Conservation (phyloP, 805 yeast species). For the Candida lessepsii region DNA sequence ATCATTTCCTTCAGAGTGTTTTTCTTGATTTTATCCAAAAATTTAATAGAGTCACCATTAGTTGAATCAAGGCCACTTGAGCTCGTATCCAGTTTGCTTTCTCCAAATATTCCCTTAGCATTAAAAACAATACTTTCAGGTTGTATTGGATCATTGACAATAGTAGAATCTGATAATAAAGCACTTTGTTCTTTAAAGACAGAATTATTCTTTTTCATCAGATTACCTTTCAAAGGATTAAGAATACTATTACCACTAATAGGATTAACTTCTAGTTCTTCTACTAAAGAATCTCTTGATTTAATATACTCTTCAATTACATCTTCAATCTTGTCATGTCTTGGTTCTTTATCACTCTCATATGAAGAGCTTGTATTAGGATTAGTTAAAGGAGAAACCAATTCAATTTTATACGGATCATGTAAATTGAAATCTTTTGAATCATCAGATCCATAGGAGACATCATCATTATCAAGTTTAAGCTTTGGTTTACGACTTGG, state of each 20-base stretch:
- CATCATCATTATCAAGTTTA: not conserved
- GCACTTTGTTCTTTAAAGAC: constrained; percentile 18
- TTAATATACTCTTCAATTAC: constrained; percentile 4
- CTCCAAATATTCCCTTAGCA: no score
- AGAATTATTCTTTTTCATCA: constrained; percentile 9
- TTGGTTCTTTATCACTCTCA: constrained; percentile 4
- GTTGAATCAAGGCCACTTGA: no score
- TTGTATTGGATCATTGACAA: no score
- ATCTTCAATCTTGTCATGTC: constrained; percentile 3
- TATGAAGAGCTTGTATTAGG: not conserved
- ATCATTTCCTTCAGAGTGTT: no score
- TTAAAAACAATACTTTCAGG: not conserved
- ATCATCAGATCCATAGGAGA: not conserved
- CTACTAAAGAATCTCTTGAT: not conserved
- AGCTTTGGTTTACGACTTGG: not conserved
- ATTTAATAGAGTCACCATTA: no score
- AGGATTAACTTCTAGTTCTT: constrained; percentile 1
- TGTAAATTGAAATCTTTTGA: constrained; percentile 1
- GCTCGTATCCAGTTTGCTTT: no score
- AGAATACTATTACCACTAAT: constrained; percentile 13
- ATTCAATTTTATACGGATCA: constrained; percentile 9
- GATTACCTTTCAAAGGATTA: constrained; percentile 16
- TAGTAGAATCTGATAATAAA: constrained; percentile 2
- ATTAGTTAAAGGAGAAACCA: constrained; percentile 15
- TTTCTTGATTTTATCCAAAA: no score